Conservation (phyloP, 768 basidiomycete genomes). For the Calocera viscosa region DNA sequence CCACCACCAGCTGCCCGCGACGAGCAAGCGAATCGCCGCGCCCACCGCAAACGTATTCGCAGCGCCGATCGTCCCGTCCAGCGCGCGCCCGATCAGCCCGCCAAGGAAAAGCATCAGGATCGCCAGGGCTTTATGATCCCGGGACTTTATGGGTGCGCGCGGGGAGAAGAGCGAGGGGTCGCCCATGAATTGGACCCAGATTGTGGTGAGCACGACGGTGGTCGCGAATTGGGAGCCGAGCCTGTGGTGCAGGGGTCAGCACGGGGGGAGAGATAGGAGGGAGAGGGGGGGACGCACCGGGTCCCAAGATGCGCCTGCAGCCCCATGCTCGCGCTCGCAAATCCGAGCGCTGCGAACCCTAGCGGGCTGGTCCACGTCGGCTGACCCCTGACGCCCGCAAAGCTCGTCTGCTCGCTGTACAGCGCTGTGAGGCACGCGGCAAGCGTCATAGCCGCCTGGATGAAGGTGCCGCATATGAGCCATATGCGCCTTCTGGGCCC, state of each 20-base stretch:
- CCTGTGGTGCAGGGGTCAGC: conserved; percentile 30
- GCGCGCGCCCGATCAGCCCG: conserved; percentile 41
- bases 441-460: conserved; percentile 70
- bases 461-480: conserved; percentile 56
- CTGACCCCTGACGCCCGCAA: conserved; percentile 39
- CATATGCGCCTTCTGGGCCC: conserved; percentile 62
- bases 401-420: conserved; percentile 47
- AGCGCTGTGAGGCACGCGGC: conserved; percentile 56
- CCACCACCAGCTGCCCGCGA: conserved; percentile 54
- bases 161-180: conserved; percentile 61
- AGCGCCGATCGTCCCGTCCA: conserved; percentile 37
- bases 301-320: conserved; percentile 81
- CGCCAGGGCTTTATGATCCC: conserved; percentile 46
- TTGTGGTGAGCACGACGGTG: conserved; percentile 67
- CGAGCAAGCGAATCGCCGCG: conserved; percentile 47
- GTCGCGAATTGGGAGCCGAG: conserved; percentile 7
- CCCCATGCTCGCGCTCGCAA: conserved; percentile 69
- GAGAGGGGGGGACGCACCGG: conserved; percentile 50
- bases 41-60: conserved; percentile 56
- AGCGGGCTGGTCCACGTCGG: conserved; percentile 59
- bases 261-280: conserved; percentile 30
- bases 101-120: conserved; percentile 48
- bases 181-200: conserved; percentile 80
- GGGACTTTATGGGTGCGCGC: conserved; percentile 39
- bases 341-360: conserved; percentile 59